phyloP scores from a whole-genome alignment of 2,329 filamentous ascomycete species.

The Fusarium sp. region DNA sequence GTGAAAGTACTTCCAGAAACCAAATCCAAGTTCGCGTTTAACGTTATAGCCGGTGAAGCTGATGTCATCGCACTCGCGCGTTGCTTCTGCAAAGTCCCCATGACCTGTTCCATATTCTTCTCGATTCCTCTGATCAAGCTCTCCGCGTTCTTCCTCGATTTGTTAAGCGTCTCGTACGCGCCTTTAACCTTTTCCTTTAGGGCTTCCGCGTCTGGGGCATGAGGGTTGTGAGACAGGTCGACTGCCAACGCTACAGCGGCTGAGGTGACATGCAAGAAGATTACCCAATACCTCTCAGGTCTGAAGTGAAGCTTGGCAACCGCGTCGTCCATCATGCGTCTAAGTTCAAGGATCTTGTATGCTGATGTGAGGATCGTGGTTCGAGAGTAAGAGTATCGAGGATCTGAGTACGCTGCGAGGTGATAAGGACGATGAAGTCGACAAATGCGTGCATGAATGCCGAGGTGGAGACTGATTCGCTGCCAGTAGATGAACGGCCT shows the following conservation, averaged over 20 bases:
- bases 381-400: not conserved
- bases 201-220: not conserved
- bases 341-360: not conserved
- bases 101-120: not conserved
- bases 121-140: not conserved
- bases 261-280: not conserved
- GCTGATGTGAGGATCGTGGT: not conserved
- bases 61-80: too few species aligned
- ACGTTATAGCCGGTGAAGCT: not conserved
- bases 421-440: slow-evolving; percentile 8
- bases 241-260: not conserved
- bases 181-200: not conserved
- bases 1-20: not conserved
- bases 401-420: not conserved
- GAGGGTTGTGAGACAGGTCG: not conserved
- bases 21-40: not conserved
- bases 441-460: not conserved
- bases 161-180: not conserved
- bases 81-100: not conserved
- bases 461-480: not conserved
- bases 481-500: not conserved
- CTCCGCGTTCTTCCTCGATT: not conserved
- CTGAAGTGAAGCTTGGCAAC: not conserved
- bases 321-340: not conserved
- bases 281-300: not conserved